These are phyloP conservation scores for Elasticomyces elasticus DNA, from an alignment of 495 filamentous ascomycete genomes.

Conservation along the genomic window DNA sequence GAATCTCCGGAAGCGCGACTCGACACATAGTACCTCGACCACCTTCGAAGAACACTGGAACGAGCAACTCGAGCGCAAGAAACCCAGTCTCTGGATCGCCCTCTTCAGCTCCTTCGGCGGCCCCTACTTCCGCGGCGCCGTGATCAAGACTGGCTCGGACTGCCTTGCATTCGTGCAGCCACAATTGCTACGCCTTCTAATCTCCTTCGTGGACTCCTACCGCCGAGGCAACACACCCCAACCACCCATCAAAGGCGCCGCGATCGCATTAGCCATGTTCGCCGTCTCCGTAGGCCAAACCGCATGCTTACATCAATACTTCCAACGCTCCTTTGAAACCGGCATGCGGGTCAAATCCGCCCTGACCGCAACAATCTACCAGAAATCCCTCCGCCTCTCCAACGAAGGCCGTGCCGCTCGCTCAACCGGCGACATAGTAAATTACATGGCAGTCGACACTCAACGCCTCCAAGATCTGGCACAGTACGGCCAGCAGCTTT, in stretches of 20 bases:
- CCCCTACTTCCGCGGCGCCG: constrained; percentile 64
- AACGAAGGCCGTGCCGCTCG: constrained; percentile 88
- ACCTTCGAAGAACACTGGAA: constrained; percentile 69
- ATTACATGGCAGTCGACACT: constrained; percentile 96
- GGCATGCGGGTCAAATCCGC: constrained; percentile 93
- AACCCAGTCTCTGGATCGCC: constrained; percentile 87
- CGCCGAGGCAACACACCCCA: constrained; percentile 43
- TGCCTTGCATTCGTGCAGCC: constrained; percentile 79
- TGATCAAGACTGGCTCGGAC: constrained; percentile 84
- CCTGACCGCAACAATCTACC: constrained; percentile 81
- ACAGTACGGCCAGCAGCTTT: constrained; percentile 87
- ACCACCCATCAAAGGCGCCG: constrained; percentile 70
- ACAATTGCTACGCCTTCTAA: constrained; percentile 76
- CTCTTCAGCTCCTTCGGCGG: constrained; percentile 75
- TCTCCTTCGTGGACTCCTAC: constrained; percentile 81
- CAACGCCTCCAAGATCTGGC: constrained; percentile 90
- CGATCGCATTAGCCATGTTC: constrained; percentile 91
- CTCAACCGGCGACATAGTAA: constrained; percentile 96
- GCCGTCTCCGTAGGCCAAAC: constrained; percentile 77
- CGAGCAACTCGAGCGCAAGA: constrained; percentile 58
- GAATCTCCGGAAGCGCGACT: constrained; percentile 75
- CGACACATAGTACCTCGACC: constrained; percentile 56
- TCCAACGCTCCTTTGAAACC: constrained; percentile 86
- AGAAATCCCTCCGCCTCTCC: constrained; percentile 78
- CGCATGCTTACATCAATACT: constrained; percentile 78